Base-by-base conservation (phyloP, 345 rosid species). In the Moringa oleifera region DNA sequence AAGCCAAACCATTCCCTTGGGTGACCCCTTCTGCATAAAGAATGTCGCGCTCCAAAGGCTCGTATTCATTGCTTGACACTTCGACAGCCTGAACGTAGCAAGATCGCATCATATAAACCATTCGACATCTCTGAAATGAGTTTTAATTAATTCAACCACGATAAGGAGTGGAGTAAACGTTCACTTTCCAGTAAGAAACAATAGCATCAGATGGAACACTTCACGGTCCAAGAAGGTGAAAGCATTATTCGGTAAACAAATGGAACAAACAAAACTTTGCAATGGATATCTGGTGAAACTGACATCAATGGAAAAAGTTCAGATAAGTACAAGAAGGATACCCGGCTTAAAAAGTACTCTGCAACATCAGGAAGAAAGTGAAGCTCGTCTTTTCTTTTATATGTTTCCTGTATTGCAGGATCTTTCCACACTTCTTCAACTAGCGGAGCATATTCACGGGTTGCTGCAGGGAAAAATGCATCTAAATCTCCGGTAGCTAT, bases 361-460 rank as follows among this genome's bases (percentile, higher is more conserved):
- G 99, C 84, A 25, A 89, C 98, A 81, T 89, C 94, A 20, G 99
- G 97, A 61, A 95, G 98, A 80, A 87, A 91, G 69, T 89, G 98
- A 47, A 95, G 99, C 76, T 95, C 96, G n/a, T 83, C 83, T 74
- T 79, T 91, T 75, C 99, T 81, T 70, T 64, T 84, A 63, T 84
- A 95, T 7, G 98, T 89, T 20, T 87, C 94, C 75, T 95, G 94
- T 69, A 89, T 81, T 13, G 99, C 99, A 1, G 94, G 94, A 87
- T 95, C 97, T 75, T 73, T 95, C 99, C 98, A 95, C 58, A 91
- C 80, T 78, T 95, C 99, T 66, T 95, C 99, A 53, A 95, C 98
- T 64, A 95, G 71, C 0, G 98, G 99, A 65, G 98, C 99, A 61
- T 91, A 95, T 64, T 95, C 99, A 2, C 99, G 98, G 12, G 99